Conservation (phyloP, 2,329 filamentous ascomycete species). For the Colletotrichum tropicicola region DNA sequence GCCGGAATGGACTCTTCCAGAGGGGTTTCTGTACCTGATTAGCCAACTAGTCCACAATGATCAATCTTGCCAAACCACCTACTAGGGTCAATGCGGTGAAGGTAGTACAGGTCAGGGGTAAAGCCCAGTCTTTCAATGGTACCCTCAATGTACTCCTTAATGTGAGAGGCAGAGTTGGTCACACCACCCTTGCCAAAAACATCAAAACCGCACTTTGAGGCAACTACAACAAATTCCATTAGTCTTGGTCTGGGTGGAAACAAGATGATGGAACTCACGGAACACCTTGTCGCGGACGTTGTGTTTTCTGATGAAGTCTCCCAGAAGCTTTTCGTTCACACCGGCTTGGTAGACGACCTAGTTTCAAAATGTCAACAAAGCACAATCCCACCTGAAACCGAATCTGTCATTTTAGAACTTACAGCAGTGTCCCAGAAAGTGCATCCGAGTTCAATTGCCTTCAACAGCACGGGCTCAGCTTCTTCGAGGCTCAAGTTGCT, state of each 20-base stretch:
- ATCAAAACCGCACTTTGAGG: constrained; percentile 57
- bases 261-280: constrained; percentile 38
- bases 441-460: constrained; percentile 56
- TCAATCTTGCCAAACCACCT: constrained; percentile 21
- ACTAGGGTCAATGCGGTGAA: constrained; percentile 55
- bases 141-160: constrained; percentile 57
- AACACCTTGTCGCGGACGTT: constrained; percentile 60
- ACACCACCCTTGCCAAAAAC: constrained; percentile 42
- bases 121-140: constrained; percentile 58
- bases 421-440: constrained; percentile 57
- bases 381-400: too few species aligned
- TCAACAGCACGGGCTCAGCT: constrained; percentile 57
- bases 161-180: constrained; percentile 55
- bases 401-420: constrained; percentile 28
- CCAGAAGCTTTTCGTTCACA: constrained; percentile 58
- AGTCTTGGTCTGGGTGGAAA: neutral
- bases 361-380: neutral
- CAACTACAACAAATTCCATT: constrained; percentile 41
- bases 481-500: constrained; percentile 51
- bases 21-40: constrained; percentile 44
- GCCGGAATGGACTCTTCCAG: constrained; percentile 56
- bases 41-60: neutral
- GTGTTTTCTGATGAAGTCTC: constrained; percentile 60
- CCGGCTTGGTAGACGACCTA: constrained; percentile 56
- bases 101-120: constrained; percentile 54